Evolutionary conservation across 1,284 basidiomycete species (phyloP).

Genomic region (Ceratobasidium sp.): DNA sequence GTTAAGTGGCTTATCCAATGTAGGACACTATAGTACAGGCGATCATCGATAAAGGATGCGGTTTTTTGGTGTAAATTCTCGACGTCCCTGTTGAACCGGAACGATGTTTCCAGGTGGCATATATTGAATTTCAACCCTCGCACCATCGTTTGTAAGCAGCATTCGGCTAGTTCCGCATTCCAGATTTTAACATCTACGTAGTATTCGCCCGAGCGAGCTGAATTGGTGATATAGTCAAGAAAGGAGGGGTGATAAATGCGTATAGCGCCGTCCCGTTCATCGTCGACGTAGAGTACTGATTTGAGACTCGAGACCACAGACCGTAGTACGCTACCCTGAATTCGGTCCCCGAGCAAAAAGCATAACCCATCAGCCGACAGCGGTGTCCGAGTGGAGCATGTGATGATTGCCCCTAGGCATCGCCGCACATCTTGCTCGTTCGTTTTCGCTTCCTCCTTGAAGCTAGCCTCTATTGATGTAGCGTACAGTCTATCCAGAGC

Average conservation of each 20-base stretch:
- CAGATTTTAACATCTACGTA: too few relatives aligned
- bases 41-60: too few relatives aligned
- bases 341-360: background rate
- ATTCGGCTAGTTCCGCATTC: too few relatives aligned
- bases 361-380: background rate
- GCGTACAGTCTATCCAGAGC: background rate
- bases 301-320: background rate
- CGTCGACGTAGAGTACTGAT: background rate
- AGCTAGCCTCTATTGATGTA: background rate
- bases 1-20: too few relatives aligned
- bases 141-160: too few relatives aligned
- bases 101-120: too few relatives aligned
- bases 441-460: background rate
- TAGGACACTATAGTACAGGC: too few relatives aligned
- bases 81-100: too few relatives aligned
- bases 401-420: constrained; percentile 1
- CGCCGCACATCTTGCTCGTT: background rate
- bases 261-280: background rate
- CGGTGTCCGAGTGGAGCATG: background rate
- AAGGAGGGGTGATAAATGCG: background rate
- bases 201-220: too few relatives aligned
- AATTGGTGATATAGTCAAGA: background rate
- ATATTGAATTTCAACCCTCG: too few relatives aligned
- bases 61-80: too few relatives aligned
- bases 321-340: background rate